Conservation (phyloP, 306 rosid genomes). For the Inga oerstediana region DNA sequence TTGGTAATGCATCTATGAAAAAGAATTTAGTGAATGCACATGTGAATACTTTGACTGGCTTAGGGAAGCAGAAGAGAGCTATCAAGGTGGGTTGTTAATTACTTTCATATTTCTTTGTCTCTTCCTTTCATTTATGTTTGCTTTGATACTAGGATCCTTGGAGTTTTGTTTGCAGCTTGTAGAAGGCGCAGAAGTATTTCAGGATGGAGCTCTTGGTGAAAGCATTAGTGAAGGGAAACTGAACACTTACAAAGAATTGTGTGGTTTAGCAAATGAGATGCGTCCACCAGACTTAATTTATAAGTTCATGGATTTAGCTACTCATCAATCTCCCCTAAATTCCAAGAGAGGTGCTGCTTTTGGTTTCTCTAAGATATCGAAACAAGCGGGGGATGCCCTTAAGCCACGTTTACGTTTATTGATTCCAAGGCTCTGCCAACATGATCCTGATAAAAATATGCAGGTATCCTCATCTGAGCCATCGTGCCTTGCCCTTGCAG, state of each 20-base stretch:
- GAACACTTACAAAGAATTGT: conserved; percentile 89
- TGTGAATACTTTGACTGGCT: conserved; percentile 80
- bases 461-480: conserved; percentile 92
- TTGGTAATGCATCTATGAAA: conserved; percentile 90
- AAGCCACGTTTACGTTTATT: conserved; percentile 73
- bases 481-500: conserved; percentile 90
- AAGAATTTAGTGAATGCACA: conserved; percentile 82
- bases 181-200: conserved; percentile 94
- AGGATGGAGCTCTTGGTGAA: conserved; percentile 88
- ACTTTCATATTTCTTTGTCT: conserved; percentile 5
- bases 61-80: conserved; percentile 90
- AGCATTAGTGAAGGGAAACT: conserved; percentile 79
- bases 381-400: conserved; percentile 93
- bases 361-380: conserved; percentile 96
- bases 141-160: not conserved
- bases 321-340: conserved; percentile 82
- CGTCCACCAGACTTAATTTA: conserved; percentile 95
- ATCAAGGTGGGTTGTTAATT: conserved; percentile 69
- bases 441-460: conserved; percentile 97
- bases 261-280: conserved; percentile 97
- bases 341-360: conserved; percentile 98
- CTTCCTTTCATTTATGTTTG: conserved; percentile 5
- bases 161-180: conserved; percentile 61
- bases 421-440: conserved; percentile 95
- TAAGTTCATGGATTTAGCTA: conserved; percentile 96